Evolutionary conservation across 768 basidiomycete genomes (phyloP).

Genomic region (Dentipellis sp.): DNA sequence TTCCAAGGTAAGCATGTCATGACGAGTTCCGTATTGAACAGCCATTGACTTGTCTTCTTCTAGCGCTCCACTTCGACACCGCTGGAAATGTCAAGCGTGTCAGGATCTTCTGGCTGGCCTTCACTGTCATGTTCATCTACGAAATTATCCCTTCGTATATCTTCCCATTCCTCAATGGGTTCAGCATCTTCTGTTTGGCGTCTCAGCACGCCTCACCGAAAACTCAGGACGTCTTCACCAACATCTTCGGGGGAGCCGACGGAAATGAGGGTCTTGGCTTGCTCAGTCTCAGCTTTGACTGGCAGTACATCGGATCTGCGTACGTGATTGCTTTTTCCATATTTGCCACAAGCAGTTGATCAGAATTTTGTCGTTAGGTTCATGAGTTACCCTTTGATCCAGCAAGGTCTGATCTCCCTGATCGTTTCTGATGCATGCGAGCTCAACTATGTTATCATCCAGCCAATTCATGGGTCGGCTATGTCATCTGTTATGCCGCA

Average conservation of each 20-base stretch:
- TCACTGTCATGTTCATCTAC: slow-evolving; percentile 42
- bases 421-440: too few relatives aligned
- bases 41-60: slow-evolving; percentile 19
- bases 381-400: slow-evolving; percentile 44
- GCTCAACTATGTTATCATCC: not conserved
- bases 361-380: slow-evolving; percentile 13
- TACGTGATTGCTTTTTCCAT: slow-evolving; percentile 6
- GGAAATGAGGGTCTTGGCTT: slow-evolving; percentile 64
- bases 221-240: slow-evolving; percentile 42
- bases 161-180: slow-evolving; percentile 53
- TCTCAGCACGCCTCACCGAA: slow-evolving; percentile 36
- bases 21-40: not conserved
- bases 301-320: slow-evolving; percentile 51
- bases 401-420: slow-evolving; percentile 33
- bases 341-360: not conserved
- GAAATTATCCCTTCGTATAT: slow-evolving; percentile 49
- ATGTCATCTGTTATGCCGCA: slow-evolving; percentile 39
- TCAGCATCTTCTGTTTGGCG: slow-evolving; percentile 53
- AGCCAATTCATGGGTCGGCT: slow-evolving; percentile 54
- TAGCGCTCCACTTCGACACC: slow-evolving; percentile 42
- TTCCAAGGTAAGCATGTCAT: slow-evolving; percentile 36
- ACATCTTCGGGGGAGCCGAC: slow-evolving; percentile 56
- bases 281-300: slow-evolving; percentile 54
- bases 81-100: slow-evolving; percentile 36
- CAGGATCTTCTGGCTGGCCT: slow-evolving; percentile 43